A percentile compares a stretch with the other conserved stretches of the same genome.
Conservation (phyloP, 2,329 filamentous ascomycete species). For the Ceratocystis variospora region DNA sequence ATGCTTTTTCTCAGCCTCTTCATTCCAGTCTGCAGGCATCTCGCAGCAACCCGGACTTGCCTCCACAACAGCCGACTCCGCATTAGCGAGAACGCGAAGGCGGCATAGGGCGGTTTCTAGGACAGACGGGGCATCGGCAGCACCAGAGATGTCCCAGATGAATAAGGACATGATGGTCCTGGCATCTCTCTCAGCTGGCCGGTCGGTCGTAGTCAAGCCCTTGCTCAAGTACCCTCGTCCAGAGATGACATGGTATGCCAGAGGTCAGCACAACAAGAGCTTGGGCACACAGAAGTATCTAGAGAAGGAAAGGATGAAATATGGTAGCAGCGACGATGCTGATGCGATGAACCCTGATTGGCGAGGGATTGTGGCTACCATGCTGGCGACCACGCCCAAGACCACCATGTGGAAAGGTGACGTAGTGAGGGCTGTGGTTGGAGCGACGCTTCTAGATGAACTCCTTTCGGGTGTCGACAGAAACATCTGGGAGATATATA, state of each 20-base stretch:
- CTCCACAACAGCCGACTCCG: neutral
- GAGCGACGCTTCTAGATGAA: conserved; percentile 24
- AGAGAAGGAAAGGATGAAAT: neutral
- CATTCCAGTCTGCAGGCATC: too few relatives aligned
- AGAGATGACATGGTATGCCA: neutral
- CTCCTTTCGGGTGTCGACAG: conserved; percentile 21
- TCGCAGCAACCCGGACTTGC: too few relatives aligned
- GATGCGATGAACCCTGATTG: conserved; percentile 25
- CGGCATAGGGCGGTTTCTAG: neutral
- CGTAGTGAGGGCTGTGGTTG: conserved; percentile 29
- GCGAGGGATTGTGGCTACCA: conserved; percentile 28
- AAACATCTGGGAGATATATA: conserved; percentile 25
- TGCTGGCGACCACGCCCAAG: conserved; percentile 29
- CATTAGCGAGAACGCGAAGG: neutral
- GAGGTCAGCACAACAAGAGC: conserved; percentile 1
- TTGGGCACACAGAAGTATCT: conserved; percentile 7
- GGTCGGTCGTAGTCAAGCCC: conserved; percentile 10
- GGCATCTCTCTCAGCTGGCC: conserved; percentile 1
- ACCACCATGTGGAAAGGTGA: conserved; percentile 25
- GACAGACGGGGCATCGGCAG: too few relatives aligned
- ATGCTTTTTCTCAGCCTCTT: too few relatives aligned
- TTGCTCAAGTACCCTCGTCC: conserved; percentile 2
- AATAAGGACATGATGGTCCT: conserved; percentile 1
- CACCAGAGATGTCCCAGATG: neutral
- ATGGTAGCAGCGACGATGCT: neutral